Evolutionary conservation across 1,284 basidiomycete species (phyloP).

Genomic region (Agroathelia rolfsii): DNA sequence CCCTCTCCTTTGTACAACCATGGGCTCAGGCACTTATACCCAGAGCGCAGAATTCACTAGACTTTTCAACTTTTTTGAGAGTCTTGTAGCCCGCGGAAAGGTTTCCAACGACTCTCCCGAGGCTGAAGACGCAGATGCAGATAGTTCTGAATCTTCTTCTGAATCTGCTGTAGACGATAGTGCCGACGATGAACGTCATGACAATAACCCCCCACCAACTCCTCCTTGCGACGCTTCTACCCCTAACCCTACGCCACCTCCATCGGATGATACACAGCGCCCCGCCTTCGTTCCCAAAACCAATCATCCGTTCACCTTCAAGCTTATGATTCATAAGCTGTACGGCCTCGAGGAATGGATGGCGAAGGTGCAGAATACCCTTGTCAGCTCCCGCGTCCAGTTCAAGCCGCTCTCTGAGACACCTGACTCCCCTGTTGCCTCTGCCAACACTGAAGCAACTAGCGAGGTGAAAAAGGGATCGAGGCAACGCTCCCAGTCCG

Average conservation of each 20-base stretch:
- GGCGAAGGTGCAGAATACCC: slow-evolving; percentile 41
- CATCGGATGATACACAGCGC: slow-evolving; percentile 12
- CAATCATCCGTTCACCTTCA: slow-evolving; percentile 50
- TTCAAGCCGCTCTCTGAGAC: slow-evolving; percentile 40
- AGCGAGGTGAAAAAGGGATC: too few relatives aligned
- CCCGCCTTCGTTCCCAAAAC: slow-evolving; percentile 8
- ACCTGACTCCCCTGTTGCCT: too few relatives aligned
- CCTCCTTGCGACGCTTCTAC: slow-evolving; percentile 33
- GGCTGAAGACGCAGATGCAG: slow-evolving; percentile 20
- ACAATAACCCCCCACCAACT: slow-evolving; percentile 31
- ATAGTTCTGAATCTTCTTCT: slow-evolving; percentile 25
- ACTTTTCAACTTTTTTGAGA: slow-evolving; percentile 45
- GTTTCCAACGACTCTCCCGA: slow-evolving; percentile 3
- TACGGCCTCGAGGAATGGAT: slow-evolving; percentile 54
- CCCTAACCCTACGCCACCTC: slow-evolving; percentile 28
- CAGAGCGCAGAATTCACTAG: slow-evolving; percentile 40
- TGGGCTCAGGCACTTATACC: slow-evolving; percentile 15
- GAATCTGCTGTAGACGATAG: slow-evolving; percentile 11
- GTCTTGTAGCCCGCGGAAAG: slow-evolving; percentile 31
- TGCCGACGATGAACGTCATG: slow-evolving; percentile 22
- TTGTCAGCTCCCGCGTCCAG: slow-evolving; percentile 41
- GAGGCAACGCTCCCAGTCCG: too few relatives aligned
- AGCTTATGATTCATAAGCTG: slow-evolving; percentile 52
- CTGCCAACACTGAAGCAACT: too few relatives aligned
- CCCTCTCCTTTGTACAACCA: too few relatives aligned